Base-by-base conservation (phyloP, 768 basidiomycete species). In the Mycena leptocephala region DNA sequence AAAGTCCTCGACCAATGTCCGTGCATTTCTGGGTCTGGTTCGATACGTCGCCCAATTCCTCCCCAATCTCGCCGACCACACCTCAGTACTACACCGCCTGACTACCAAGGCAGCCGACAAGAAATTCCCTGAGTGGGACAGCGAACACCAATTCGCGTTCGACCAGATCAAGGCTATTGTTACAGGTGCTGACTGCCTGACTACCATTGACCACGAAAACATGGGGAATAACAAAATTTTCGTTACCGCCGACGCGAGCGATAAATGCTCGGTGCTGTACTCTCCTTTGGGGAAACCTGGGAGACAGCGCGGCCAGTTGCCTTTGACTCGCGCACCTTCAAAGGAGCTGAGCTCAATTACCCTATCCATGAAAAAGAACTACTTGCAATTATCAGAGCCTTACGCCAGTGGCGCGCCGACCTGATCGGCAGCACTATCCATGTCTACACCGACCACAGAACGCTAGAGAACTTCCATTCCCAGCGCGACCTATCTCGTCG, bases 401-500 rank as follows among this genome's bases (percentile, higher is more conserved):
- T 80, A 0, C 35, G 75, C 9, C 68, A 78, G 51, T 84, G 80
- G 82, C 58, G 79, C 0, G 51, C 65, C 0, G 80, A 80, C 43
- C 62, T 78, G 1, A 46, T 79, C 24, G 74, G 80, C 10, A 46
- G 39, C 24, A 24, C 18, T 7, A 41, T 79, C 80, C 2, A 33
- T 0, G 79, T 87, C 13, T 83, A 70, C 46, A 85, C 85, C 2
- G 85, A 86, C 70, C 87, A 87, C 64, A 71, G 80, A 0, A 83
- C 85, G 0, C 75, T 85, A 5, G 82, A 86, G 64, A 75, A 82
- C 26, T 83, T 87, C 51, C 22, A 74, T 3, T 71, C 74, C 0
- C 85, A 87, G 64, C 41, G 64, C 2, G 75, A 84, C 30, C 70
- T 87, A 0, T 85, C 82, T 0, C 69, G 79, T 0, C 64, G 78